A percentile compares a stretch with the other conserved stretches of the same genome.
Evolutionary conservation across 2,329 filamentous ascomycete genomes (phyloP).

Genomic region (Ceratocystiopsis minuta): DNA sequence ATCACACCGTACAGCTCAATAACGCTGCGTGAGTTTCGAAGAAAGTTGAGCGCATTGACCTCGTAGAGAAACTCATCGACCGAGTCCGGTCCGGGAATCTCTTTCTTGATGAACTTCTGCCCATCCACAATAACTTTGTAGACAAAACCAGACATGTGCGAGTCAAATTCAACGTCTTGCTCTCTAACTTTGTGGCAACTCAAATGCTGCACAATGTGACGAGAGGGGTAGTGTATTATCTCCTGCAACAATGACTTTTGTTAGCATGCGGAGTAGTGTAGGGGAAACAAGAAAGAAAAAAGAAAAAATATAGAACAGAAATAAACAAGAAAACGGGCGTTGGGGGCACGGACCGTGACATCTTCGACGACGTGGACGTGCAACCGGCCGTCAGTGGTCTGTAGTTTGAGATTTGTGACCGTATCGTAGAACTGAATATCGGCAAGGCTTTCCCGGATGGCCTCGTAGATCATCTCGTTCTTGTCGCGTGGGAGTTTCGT

Average conservation of each 20-base stretch:
- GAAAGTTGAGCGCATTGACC: conserved; percentile 75
- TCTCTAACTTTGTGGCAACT: conserved; percentile 48
- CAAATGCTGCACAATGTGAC: conserved; percentile 58
- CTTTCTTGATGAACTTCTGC: conserved; percentile 76
- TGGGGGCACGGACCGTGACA: conserved; percentile 42
- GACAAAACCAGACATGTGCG: conserved; percentile 91
- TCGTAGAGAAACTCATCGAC: conserved; percentile 96
- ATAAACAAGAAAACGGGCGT: not conserved
- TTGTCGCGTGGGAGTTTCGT: conserved; percentile 81
- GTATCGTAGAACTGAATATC: conserved; percentile 94
- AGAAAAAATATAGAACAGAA: not conserved
- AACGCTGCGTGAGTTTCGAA: conserved; percentile 56
- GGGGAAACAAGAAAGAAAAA: no score
- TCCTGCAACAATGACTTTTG: conserved; percentile 29
- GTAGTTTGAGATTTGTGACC: conserved; percentile 85
- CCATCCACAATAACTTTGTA: conserved; percentile 69
- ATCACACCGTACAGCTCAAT: conserved; percentile 79
- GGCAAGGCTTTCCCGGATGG: conserved; percentile 76
- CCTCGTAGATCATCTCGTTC: conserved; percentile 81
- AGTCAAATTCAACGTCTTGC: conserved; percentile 63
- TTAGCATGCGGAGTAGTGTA: not conserved
- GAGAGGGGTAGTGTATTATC: conserved; percentile 69
- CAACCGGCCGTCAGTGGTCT: conserved; percentile 71
- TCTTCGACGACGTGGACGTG: conserved; percentile 98
- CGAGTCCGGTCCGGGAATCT: conserved; percentile 88